These are phyloP conservation scores for Tubosaeta sp. DNA, from an alignment of 768 basidiomycete genomes.

Conservation along the genomic window DNA sequence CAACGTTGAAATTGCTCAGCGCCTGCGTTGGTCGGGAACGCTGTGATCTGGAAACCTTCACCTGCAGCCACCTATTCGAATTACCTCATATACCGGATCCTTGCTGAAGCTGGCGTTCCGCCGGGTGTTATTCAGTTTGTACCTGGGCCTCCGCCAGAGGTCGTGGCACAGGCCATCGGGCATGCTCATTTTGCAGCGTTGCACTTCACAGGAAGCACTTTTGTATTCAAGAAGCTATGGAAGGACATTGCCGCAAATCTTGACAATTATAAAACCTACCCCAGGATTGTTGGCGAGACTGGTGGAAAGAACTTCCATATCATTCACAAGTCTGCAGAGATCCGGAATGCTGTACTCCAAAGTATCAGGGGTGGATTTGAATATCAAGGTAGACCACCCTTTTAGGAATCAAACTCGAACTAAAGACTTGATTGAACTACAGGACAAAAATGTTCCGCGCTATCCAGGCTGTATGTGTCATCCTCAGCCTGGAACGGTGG, in stretches of 20 bases:
- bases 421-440: neutral
- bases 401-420: neutral
- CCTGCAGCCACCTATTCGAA: conserved; percentile 94
- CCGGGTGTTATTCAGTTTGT: conserved; percentile 96
- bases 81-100: conserved; percentile 86
- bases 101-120: conserved; percentile 92
- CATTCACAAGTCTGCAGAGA: conserved; percentile 81
- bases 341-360: conserved; percentile 88
- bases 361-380: conserved; percentile 87
- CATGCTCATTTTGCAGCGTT: conserved; percentile 80
- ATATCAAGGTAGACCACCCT: conserved; percentile 67
- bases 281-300: conserved; percentile 96
- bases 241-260: conserved; percentile 89
- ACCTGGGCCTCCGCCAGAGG: conserved; percentile 80
- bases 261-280: conserved; percentile 84
- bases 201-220: conserved; percentile 96
- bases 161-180: conserved; percentile 79
- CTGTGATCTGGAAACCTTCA: conserved; percentile 95
- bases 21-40: conserved; percentile 93
- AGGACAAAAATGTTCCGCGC: conserved; percentile 97
- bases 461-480: conserved; percentile 90
- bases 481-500: conserved; percentile 77
- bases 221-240: conserved; percentile 94
- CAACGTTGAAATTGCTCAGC: conserved; percentile 34
- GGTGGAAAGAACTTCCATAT: conserved; percentile 99